A percentile compares a stretch with the other conserved stretches of the same genome.
These are phyloP conservation scores for Endotrypanum monterogeii DNA, from an alignment of 208 protist genomes.

Conservation along the genomic window DNA sequence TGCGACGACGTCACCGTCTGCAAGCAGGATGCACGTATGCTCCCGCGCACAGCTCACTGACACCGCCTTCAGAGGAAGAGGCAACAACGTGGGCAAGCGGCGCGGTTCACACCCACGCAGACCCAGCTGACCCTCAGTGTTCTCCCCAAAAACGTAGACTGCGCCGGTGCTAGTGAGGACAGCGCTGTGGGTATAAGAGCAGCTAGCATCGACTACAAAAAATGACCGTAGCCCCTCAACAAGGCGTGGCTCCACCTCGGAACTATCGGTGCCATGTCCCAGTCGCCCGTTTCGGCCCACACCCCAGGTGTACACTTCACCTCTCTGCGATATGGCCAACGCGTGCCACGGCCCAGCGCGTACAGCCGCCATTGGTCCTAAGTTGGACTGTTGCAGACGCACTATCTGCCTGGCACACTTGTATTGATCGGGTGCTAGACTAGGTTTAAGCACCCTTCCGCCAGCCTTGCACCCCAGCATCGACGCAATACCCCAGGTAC, in stretches of 20 bases:
- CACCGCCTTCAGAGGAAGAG: constrained; percentile 54
- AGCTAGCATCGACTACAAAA: constrained; percentile 60
- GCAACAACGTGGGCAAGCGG: constrained; percentile 32
- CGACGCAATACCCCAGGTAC: constrained; percentile 54
- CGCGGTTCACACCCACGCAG: constrained; percentile 29
- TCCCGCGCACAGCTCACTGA: constrained; percentile 53
- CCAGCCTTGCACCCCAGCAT: constrained; percentile 49
- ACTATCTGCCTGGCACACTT: constrained; percentile 44
- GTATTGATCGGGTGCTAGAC: constrained; percentile 27
- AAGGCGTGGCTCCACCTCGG: constrained; percentile 40
- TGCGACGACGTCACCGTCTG: constrained; percentile 72
- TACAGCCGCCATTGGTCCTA: constrained; percentile 24
- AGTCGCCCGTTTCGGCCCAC: constrained; percentile 53
- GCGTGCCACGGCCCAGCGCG: constrained; percentile 67
- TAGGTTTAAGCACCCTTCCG: constrained; percentile 26
- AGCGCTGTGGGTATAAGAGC: constrained; percentile 58
- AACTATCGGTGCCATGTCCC: constrained; percentile 52
- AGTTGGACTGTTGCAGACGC: constrained; percentile 10
- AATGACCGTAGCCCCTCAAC: constrained; percentile 47
- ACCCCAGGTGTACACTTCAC: constrained; percentile 79
- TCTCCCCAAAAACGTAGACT: constrained; percentile 80
- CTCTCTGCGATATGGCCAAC: constrained; percentile 48
- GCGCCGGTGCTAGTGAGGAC: constrained; percentile 58
- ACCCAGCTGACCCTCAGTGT: constrained; percentile 65
- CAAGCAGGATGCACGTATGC: constrained; percentile 68